Base-by-base conservation (phyloP, 2,329 filamentous ascomycete species). In the Fusarium oxysporum region DNA sequence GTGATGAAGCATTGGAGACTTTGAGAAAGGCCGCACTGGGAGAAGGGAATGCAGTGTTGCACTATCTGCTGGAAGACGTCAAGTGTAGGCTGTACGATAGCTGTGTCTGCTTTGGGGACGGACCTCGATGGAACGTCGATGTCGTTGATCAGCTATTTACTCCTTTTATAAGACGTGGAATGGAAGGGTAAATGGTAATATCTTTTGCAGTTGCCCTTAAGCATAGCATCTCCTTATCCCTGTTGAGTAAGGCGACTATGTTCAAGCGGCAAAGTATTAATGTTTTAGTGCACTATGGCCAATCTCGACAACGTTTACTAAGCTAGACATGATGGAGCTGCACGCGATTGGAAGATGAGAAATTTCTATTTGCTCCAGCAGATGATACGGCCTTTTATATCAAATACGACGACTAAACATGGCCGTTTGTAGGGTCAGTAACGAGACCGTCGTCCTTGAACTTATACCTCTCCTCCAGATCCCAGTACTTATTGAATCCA, bases 401-500 rank as follows among this genome's bases (percentile, higher is more conserved):
- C 14, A 43, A 3, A 23, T 32, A 23, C 14, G 1, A n/a, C n/a
- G 23, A 9, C 28, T 56, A 56, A 21, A n/a, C 23, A 8, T 28
- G 28, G 3, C 30, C 38, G n/a, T 21, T 56, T 21, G 53, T 35
- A 7, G 38, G 23, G 2, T 44, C n/a, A 33, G 28, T 33, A 4
- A 56, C n/a, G 0, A 44, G 38, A 1, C 53, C 38, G 1, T 56
- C 28, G 8, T 44, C 17, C 7, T 9, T 56, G 28, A 56, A 56
- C 21, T 56, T 44, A 1, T 56, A 56, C n/a, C 30, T 35, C 13
- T 56, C 53, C 16, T 56, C 38, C 6, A 56, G 1, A 10, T 54
- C 63, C 67, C 71, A 84, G 65, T 85, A 84, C 44, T 83, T 80
- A 25, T 82, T 81, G 61, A 86, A 86, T 0, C 85, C 84, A 16